Percentiles rank a stretch among this genome's conserved stretches.
These are phyloP conservation scores for Eragrostis nindensis DNA, from an alignment of 176 grass and related monocot genomes.

Conservation along the genomic window DNA sequence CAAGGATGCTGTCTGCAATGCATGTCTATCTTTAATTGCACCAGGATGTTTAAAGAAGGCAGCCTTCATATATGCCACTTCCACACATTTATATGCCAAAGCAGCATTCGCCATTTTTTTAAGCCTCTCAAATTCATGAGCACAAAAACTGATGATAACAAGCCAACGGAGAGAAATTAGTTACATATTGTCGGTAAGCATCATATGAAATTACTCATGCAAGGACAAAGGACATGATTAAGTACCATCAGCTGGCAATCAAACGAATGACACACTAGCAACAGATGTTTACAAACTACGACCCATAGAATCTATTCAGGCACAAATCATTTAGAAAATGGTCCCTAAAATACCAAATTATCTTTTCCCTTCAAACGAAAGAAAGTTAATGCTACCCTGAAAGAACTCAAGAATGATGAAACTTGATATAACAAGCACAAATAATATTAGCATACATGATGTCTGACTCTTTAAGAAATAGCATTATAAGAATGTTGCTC, in stretches of 20 bases:
- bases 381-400: not conserved
- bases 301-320: conserved; percentile 7
- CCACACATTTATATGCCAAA: conserved; percentile 96
- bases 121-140: conserved; percentile 72
- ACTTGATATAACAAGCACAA: conserved; percentile 26
- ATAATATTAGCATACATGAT: conserved; percentile 30
- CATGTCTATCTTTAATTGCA: conserved; percentile 77
- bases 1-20: conserved; percentile 66
- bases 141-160: conserved; percentile 72
- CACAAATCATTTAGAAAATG: not conserved
- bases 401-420: conserved; percentile 17
- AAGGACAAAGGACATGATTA: not conserved
- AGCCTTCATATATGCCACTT: conserved; percentile 92
- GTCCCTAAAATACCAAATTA: conserved; percentile 26
- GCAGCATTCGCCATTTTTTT: conserved; percentile 88
- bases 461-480: conserved; percentile 18
- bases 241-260: conserved; percentile 7
- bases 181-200: conserved; percentile 23
- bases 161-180: conserved; percentile 34
- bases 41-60: conserved; percentile 80
- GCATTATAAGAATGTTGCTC: conserved; percentile 45
- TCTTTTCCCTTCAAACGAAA: not conserved
- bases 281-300: not conserved
- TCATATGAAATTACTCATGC: conserved; percentile 13
- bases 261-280: conserved; percentile 20